Conservation (phyloP, 805 yeast genomes). For the Metschnikowia colocasiae region DNA sequence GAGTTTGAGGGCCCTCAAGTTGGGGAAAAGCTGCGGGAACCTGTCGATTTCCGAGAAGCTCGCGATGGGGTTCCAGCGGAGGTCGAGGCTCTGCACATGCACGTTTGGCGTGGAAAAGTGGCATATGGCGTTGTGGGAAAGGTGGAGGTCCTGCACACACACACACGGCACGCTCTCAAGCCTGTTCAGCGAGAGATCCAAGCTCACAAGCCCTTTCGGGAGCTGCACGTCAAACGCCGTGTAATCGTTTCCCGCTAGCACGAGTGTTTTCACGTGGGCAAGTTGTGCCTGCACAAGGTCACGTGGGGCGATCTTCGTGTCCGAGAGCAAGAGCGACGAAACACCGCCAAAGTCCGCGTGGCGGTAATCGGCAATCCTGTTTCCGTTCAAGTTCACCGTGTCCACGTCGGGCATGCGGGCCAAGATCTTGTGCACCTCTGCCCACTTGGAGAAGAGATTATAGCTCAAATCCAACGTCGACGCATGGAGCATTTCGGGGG, state of each 20-base stretch:
- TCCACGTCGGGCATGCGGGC: conserved; percentile 34
- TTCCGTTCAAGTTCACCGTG: conserved; percentile 53
- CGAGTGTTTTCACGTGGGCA: conserved; percentile 33
- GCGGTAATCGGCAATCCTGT: conserved; percentile 29
- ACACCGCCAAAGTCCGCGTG: not conserved
- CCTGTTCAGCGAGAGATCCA: conserved; percentile 41
- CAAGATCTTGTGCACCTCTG: conserved; percentile 35
- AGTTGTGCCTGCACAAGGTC: conserved; percentile 25
- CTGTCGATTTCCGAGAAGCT: conserved; percentile 50
- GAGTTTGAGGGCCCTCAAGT: conserved; percentile 45
- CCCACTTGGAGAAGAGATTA: conserved; percentile 14
- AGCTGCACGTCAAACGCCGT: conserved; percentile 14
- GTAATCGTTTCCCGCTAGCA: conserved; percentile 34
- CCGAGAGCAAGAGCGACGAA: conserved; percentile 18
- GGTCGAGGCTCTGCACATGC: conserved; percentile 35
- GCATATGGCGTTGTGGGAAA: conserved; percentile 10
- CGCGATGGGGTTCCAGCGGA: conserved; percentile 47
- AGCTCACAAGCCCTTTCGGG: not conserved
- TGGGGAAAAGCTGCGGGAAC: conserved; percentile 35
- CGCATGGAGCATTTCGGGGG: not conserved
- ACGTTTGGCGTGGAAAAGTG: not conserved
- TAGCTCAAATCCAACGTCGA: conserved; percentile 14
- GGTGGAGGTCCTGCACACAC: not conserved
- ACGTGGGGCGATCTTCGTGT: conserved; percentile 19
- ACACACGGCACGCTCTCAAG: conserved; percentile 18